Evolutionary conservation across 805 yeast genomes (phyloP), one percentile per base, ranked within the genome.

Genomic region (Sungouiozyma ichnusensis): DNA sequence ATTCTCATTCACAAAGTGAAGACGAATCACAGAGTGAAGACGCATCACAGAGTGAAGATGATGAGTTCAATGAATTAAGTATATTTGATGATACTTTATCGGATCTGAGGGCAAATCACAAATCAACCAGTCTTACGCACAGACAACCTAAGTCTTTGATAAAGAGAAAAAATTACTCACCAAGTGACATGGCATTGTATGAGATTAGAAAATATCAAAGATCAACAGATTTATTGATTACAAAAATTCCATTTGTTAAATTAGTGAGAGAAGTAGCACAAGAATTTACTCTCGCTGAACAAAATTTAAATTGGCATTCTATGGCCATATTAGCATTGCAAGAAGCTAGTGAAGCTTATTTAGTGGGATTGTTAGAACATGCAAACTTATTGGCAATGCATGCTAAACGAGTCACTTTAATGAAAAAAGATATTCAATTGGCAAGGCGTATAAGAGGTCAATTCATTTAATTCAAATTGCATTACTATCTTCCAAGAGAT

Each of bases 401-500:
- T 60, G 88, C 87, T 1, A 81, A 79, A 54, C 64, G 94, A 51
- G 86, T 83, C n/a, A 83, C 94, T 0, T 81, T 83, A 29, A 83
- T 82, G 90, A 83, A 80, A 53, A 81, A 79, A 58, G 94, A 83
- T 57, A 77, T 83, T 46, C 88, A 82, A 54, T 64, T 83, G 49
- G 92, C 92, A 3, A 71, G 92, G 64, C 68, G 90, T 60, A 75
- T 82, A 35, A 70, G 88, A 51, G 88, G 87, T 4, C 71, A 60
- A 35, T 62, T 61, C 39, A 57, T 57, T 17, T 58, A 45, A 37
- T 14, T 20, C n/a, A 13, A n/a, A n/a, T n/a, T n/a, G n/a, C n/a
- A n/a, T n/a, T n/a, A n/a, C n/a, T n/a, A n/a, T n/a, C n/a, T n/a
- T n/a, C n/a, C n/a, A n/a, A n/a, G n/a, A n/a, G n/a, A n/a, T n/a